These are phyloP conservation scores for Zasmidium citrigriseum DNA, from an alignment of 2,329 filamentous ascomycete species.

Conservation along the genomic window DNA sequence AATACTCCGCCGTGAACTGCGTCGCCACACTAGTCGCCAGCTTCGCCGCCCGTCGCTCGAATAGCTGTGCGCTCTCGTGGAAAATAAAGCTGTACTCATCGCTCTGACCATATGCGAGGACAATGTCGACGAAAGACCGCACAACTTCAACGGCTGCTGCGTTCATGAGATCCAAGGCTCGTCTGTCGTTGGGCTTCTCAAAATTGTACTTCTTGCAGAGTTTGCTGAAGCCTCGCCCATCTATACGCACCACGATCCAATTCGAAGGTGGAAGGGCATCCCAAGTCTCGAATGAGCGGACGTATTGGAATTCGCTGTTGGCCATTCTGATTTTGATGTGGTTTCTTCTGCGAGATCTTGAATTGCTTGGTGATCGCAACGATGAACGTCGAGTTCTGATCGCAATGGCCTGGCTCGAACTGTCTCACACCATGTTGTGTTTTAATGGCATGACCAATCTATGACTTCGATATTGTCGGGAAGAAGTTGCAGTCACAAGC, in stretches of 20 bases:
- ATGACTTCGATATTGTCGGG: no score
- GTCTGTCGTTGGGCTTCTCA: conserved; percentile 86
- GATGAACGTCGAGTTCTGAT: no score
- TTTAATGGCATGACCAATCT: no score
- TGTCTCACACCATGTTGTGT: no score
- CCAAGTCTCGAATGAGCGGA: conserved; percentile 81
- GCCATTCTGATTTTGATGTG: conserved; percentile 22
- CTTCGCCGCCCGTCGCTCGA: conserved; percentile 86
- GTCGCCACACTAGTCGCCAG: conserved; percentile 88
- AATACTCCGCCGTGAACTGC: conserved; percentile 89
- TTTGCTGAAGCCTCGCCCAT: conserved; percentile 93
- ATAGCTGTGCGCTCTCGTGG: conserved; percentile 70
- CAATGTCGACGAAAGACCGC: conserved; percentile 78
- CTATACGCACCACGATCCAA: conserved; percentile 92
- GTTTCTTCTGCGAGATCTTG: no score
- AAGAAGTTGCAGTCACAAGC: no score
- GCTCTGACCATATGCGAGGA: conserved; percentile 87
- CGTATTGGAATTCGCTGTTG: conserved; percentile 80
- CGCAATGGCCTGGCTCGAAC: no score
- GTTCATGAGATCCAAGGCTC: conserved; percentile 93
- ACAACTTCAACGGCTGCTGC: conserved; percentile 83
- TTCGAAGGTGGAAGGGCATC: conserved; percentile 84
- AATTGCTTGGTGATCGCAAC: no score
- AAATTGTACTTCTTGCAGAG: conserved; percentile 65
- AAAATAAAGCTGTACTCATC: conserved; percentile 78